phyloP scores from a whole-genome alignment of 2,329 filamentous ascomycete genomes.

The Ophiocordyceps unilateralis region DNA sequence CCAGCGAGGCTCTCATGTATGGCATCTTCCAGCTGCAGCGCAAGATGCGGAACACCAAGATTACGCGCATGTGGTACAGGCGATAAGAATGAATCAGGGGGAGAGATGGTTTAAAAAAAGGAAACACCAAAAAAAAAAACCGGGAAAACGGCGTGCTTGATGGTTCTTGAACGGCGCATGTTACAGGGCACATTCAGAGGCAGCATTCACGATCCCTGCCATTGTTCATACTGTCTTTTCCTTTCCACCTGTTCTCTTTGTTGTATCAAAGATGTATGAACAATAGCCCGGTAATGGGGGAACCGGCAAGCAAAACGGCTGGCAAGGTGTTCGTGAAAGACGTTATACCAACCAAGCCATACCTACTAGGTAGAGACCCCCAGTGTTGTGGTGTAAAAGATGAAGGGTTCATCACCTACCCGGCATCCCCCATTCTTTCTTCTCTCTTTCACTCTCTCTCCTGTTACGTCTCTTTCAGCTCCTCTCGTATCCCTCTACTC shows the following conservation, averaged over 20 bases:
- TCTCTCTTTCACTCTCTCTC: too few species aligned
- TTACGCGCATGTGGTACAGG: constrained; percentile 40
- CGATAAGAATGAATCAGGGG: constrained; percentile 19
- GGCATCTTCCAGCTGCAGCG: constrained; percentile 61
- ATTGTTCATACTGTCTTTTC: neutral
- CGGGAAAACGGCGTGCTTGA: neutral
- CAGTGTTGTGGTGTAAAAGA: too few species aligned
- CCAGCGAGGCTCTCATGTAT: constrained; percentile 46
- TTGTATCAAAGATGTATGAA: too few species aligned
- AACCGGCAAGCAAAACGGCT: neutral
- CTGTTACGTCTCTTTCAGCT: too few species aligned
- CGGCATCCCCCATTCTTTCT: too few species aligned
- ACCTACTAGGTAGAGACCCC: too few species aligned
- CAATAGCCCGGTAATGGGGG: too few species aligned
- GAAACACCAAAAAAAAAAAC: neutral
- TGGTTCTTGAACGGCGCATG: too few species aligned
- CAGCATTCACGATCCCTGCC: neutral
- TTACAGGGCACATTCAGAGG: too few species aligned
- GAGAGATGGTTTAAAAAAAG: neutral
- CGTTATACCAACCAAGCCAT: too few species aligned
- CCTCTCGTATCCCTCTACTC: too few species aligned
- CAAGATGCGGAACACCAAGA: constrained; percentile 49
- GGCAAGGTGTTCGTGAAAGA: neutral
- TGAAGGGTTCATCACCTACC: too few species aligned
- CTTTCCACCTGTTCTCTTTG: neutral